Percentiles rank a stretch among this genome's conserved stretches.
Conservation (phyloP, 257 asterid genomes). For the Nicotiana noctiflora region DNA sequence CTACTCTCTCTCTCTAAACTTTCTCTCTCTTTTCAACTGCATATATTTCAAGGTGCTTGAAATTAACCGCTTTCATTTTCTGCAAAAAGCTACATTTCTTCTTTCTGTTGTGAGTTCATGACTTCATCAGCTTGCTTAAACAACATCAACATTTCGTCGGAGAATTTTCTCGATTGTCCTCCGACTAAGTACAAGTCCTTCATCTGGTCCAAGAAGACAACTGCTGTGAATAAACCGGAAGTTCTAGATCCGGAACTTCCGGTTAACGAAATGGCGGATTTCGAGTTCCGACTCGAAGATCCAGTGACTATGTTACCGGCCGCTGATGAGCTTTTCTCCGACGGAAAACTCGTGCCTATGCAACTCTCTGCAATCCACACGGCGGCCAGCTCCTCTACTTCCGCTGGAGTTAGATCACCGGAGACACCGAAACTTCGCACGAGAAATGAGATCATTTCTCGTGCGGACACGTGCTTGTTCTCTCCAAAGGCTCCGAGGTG, state of each 20-base stretch:
- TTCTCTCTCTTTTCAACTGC: neutral
- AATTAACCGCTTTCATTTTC: neutral
- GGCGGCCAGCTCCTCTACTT: neutral
- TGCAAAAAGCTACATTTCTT: neutral
- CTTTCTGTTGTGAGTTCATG: constrained; percentile 20
- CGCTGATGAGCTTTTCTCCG: constrained; percentile 42
- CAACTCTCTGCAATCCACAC: constrained; percentile 19
- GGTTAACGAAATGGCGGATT: constrained; percentile 21
- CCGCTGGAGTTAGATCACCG: neutral
- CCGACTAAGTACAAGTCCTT: constrained; percentile 41
- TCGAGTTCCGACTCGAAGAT: constrained; percentile 38
- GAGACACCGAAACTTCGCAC: constrained; percentile 14
- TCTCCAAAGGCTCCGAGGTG: constrained; percentile 44
- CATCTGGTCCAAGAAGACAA: constrained; percentile 32
- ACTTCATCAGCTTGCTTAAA: constrained; percentile 74
- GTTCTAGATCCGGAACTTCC: constrained; percentile 20
- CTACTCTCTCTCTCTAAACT: neutral
- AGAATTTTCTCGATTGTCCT: constrained; percentile 42
- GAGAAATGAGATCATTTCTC: constrained; percentile 12
- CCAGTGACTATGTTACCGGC: constrained; percentile 38
- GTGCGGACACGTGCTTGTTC: constrained; percentile 25
- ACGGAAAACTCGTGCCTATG: constrained; percentile 34
- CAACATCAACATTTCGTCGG: constrained; percentile 49
- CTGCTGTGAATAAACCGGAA: neutral
- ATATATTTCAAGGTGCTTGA: neutral